These are phyloP conservation scores for Coemansia aciculifera DNA, from an alignment of 192 early-diverging fungal species.

Conservation along the genomic window DNA sequence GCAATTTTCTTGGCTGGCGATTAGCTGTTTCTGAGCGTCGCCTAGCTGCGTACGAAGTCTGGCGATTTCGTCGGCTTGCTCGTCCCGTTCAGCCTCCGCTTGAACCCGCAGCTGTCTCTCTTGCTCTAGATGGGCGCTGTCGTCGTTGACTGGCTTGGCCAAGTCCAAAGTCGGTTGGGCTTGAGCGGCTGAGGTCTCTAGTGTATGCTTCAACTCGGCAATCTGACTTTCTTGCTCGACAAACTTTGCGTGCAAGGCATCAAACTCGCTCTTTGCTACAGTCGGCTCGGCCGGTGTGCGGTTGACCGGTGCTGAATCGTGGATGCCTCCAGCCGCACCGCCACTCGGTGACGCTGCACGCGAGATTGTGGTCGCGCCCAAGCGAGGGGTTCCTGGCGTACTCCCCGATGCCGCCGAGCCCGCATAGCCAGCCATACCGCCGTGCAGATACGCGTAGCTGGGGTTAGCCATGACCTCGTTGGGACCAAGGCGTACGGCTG, in stretches of 20 bases:
- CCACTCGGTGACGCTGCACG: slow-evolving; percentile 34
- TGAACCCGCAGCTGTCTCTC: slow-evolving; percentile 23
- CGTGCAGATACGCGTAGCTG: slow-evolving; percentile 39
- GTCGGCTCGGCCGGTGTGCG: slow-evolving; percentile 13
- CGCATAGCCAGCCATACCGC: slow-evolving; percentile 35
- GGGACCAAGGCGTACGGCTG: slow-evolving; percentile 26
- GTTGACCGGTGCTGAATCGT: neutral
- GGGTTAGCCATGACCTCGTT: slow-evolving; percentile 31
- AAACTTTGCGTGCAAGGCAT: slow-evolving; percentile 26
- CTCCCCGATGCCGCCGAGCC: slow-evolving; percentile 22
- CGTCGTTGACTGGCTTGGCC: neutral
- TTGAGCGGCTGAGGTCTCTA: slow-evolving; percentile 15
- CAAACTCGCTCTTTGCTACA: slow-evolving; percentile 35
- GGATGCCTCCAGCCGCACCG: neutral
- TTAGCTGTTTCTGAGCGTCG: slow-evolving; percentile 13
- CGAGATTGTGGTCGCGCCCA: slow-evolving; percentile 19
- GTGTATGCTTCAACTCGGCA: slow-evolving; percentile 23
- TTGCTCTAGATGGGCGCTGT: slow-evolving; percentile 4
- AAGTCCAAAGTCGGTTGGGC: neutral
- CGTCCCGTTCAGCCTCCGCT: slow-evolving; percentile 24
- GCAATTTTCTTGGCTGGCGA: neutral
- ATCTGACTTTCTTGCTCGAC: slow-evolving; percentile 25
- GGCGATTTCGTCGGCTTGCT: slow-evolving; percentile 16
- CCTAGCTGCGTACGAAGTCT: slow-evolving; percentile 14
- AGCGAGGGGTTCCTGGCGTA: slow-evolving; percentile 32